Evolutionary conservation across 2,329 filamentous ascomycete species (phyloP).

Genomic region (Endothia cerciana): DNA sequence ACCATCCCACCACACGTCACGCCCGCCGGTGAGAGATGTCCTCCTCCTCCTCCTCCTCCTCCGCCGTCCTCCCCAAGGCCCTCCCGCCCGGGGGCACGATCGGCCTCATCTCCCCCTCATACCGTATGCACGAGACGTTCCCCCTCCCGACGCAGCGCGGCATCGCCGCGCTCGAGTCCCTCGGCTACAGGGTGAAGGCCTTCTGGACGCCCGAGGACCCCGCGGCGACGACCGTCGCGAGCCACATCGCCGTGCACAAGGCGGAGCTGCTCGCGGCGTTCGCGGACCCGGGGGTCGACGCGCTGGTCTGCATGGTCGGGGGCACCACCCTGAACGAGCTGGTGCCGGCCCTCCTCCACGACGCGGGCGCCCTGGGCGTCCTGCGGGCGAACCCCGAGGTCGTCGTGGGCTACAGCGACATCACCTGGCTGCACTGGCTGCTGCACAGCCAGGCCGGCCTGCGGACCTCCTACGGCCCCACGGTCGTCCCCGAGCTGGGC

Average conservation of each 20-base stretch:
- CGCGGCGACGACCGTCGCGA: slow-evolving; percentile 36
- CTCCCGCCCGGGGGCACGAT: slow-evolving; percentile 44
- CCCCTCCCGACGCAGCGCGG: slow-evolving; percentile 39
- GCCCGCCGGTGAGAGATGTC: neutral
- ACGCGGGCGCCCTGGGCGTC: slow-evolving; percentile 39
- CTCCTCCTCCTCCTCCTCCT: neutral
- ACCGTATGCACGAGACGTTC: slow-evolving; percentile 40
- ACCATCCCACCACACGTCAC: too few species aligned
- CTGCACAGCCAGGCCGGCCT: slow-evolving; percentile 43
- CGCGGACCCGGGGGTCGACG: slow-evolving; percentile 40
- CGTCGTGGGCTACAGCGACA: slow-evolving; percentile 48
- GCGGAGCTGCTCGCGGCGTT: slow-evolving; percentile 45
- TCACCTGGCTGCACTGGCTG: slow-evolving; percentile 48
- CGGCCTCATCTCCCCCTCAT: slow-evolving; percentile 46
- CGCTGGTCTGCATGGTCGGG: slow-evolving; percentile 46
- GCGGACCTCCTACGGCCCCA: slow-evolving; percentile 49
- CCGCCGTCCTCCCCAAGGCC: slow-evolving; percentile 16
- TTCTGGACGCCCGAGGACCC: slow-evolving; percentile 38
- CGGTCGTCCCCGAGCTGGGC: slow-evolving; percentile 44
- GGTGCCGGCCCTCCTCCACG: slow-evolving; percentile 42
- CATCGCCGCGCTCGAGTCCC: slow-evolving; percentile 35
- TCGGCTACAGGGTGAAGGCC: slow-evolving; percentile 41
- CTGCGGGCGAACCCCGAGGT: slow-evolving; percentile 46
- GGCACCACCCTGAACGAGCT: slow-evolving; percentile 46
- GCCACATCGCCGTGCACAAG: slow-evolving; percentile 41